Conservation (phyloP, 345 rosid species). For the Hypericum androsaemum region DNA sequence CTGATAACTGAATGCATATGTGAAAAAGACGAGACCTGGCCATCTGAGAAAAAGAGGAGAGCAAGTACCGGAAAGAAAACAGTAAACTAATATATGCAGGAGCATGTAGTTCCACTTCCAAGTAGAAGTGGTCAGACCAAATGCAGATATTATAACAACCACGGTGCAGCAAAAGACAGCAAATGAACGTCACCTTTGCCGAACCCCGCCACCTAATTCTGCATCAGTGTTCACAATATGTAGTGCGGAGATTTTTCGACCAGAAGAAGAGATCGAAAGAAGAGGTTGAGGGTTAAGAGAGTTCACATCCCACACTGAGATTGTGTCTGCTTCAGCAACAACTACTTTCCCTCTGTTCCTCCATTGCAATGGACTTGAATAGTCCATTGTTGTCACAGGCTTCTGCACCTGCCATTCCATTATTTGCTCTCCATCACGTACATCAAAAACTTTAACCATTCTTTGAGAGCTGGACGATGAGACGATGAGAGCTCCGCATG, state of each 20-base stretch:
- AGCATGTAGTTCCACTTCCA: too few relatives aligned
- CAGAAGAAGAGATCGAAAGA: conserved; percentile 46
- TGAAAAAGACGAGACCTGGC: too few relatives aligned
- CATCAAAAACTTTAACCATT: conserved; percentile 59
- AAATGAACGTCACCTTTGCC: conserved; percentile 64
- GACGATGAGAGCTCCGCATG: conserved; percentile 77
- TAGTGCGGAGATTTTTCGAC: conserved; percentile 65
- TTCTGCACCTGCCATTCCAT: conserved; percentile 89
- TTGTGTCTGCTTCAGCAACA: conserved; percentile 66
- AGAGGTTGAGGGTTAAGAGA: conserved; percentile 61
- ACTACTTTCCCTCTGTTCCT: conserved; percentile 83
- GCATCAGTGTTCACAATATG: conserved; percentile 88
- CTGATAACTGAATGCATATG: too few relatives aligned
- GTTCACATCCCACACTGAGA: conserved; percentile 95
- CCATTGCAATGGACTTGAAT: conserved; percentile 98
- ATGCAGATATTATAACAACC: conserved; percentile 8
- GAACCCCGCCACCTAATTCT: conserved; percentile 89
- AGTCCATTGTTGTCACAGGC: conserved; percentile 61
- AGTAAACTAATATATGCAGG: too few relatives aligned
- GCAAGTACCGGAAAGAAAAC: too few relatives aligned
- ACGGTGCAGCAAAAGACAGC: conserved; percentile 6
- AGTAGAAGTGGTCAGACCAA: conserved; percentile 3
- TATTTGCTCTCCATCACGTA: conserved; percentile 87
- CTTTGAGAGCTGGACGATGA: conserved; percentile 65
- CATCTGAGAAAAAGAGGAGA: too few relatives aligned